Evolutionary conservation across 148 eudicot genomes (phyloP), one percentile per base, ranked within the genome.

Genomic region (Vaccinium vitisidaea): DNA sequence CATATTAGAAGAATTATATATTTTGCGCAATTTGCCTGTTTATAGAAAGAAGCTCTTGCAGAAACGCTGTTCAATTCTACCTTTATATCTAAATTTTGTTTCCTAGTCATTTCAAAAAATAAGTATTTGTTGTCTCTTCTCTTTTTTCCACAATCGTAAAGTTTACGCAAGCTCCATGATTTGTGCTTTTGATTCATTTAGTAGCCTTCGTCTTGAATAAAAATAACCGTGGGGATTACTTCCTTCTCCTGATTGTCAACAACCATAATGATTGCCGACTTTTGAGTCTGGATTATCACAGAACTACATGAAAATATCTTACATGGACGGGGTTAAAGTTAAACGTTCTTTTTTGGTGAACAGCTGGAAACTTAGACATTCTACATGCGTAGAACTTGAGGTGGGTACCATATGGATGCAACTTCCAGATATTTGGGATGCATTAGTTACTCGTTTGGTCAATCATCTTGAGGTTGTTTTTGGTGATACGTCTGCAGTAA

Each of bases 41-140:
- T 39, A 19, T 19, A 52, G 50, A 70, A 23, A 52, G 77, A 50
- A 23, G 25, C 63, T 82, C 15, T 14, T 49, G n/a, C 14, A 25
- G 13, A 23, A 39, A 46, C 0, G 50, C 52, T 43, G 70, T 69
- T 61, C 80, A 79, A 21, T 10, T 19, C 65, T 79, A 14, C 36
- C 54, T 36, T 36, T 53, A 14, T 32, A 39, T 82, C 9, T 67
- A 67, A 16, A 46, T 49, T 61, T 73, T 87, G 8, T 76, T 58
- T 81, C 2, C 71, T 75, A 83, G 8, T 52, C 46, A 78, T 27
- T 86, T 36, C 39, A 87, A 84, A 79, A 79, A 54, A 16, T 25
- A 52, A 43, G 5, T 27, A 15, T 3, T 78, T 78, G 61, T 27
- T 50, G 39, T 32, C 21, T 71, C 13, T 9, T 27, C 81, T 27